Evolutionary conservation across 148 eudicot genomes (phyloP).

Genomic region (Rhododendron simsii): DNA sequence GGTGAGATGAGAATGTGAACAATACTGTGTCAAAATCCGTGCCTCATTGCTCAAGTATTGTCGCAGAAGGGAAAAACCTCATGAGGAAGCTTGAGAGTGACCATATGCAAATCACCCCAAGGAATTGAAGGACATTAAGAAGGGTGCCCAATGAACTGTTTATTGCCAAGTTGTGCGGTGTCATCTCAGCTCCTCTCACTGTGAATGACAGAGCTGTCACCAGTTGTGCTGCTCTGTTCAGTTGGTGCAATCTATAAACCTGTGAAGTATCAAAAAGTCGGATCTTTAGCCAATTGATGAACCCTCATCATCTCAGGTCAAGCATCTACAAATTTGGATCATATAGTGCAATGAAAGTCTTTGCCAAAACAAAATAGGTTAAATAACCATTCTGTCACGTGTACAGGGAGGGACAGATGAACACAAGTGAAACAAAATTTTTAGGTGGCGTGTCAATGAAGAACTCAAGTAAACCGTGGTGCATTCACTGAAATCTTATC

Average conservation of each 20-base stretch:
- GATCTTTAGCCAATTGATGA: background rate
- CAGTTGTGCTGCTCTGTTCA: conserved; percentile 95
- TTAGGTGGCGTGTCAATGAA: background rate
- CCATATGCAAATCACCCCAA: conserved; percentile 89
- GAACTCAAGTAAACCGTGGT: background rate
- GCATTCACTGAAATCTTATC: background rate
- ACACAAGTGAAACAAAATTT: background rate
- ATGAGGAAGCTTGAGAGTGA: conserved; percentile 89
- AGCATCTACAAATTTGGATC: background rate
- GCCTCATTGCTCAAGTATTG: conserved; percentile 28
- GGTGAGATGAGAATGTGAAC: background rate
- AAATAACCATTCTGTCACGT: background rate
- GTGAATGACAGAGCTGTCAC: conserved; percentile 96
- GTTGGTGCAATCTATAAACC: conserved; percentile 94
- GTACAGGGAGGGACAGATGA: background rate
- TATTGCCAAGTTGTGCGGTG: conserved; percentile 86
- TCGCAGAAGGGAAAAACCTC: conserved; percentile 54
- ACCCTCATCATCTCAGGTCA: background rate
- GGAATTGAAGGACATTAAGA: conserved; percentile 77
- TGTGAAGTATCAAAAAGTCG: conserved; percentile 13
- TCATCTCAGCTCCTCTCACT: conserved; percentile 91
- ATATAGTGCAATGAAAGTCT: background rate
- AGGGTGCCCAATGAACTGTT: conserved; percentile 78
- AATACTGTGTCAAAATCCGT: background rate
- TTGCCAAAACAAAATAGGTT: background rate